Base-by-base conservation (phyloP, 176 grass and related monocot genomes). In the Areca catechu region DNA sequence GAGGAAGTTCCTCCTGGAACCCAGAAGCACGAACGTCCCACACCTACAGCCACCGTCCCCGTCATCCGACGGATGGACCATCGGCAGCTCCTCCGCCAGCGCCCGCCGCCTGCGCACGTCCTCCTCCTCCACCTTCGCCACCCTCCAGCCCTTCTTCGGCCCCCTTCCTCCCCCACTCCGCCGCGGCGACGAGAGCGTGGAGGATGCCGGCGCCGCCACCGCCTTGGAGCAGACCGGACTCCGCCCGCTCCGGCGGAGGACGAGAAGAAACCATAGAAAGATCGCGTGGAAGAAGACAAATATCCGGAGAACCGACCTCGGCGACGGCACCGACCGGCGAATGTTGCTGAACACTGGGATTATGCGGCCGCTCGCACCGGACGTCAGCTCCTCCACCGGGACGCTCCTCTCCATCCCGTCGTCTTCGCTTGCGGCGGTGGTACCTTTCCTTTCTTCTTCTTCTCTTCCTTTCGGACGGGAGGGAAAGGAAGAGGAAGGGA, bases 311-410 rank as follows among this genome's bases (percentile, higher is more conserved):
- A 97, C 62, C 61, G 84, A 69, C 27, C 66, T 68, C 16, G 65
- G 83, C 53, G 93, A 92, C 12, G 80, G 72, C 22, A 98, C 68
- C 28, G 87, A 85, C 19, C 78, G 84, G 65, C 79, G 53, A 7
- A 74, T 48, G 58, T 81, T 74, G 47, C 65, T 67, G 6, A 91
- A 78, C 4, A 98, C 80, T 23, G 87, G 87, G 59, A 92, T 85
- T 79, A 98, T 92, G 61, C 93, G 74, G 27, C 84, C 59, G 72
- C 83, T 98, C 20, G 93, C 93, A 24, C 93, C 93, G 60, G 93
- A 98, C 12, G 93, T 98, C 65, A 87, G 83, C 69, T 81, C 57
- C 73, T 78, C 83, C 54, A 83, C 60, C 66, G 19, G 58, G 24
- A 12, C 49, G 15, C 25, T 16, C 19, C 20, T 53, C 25, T 54